Evolutionary conservation across 331 rosid genomes (phyloP).

Genomic region (Cucumis variabilis): DNA sequence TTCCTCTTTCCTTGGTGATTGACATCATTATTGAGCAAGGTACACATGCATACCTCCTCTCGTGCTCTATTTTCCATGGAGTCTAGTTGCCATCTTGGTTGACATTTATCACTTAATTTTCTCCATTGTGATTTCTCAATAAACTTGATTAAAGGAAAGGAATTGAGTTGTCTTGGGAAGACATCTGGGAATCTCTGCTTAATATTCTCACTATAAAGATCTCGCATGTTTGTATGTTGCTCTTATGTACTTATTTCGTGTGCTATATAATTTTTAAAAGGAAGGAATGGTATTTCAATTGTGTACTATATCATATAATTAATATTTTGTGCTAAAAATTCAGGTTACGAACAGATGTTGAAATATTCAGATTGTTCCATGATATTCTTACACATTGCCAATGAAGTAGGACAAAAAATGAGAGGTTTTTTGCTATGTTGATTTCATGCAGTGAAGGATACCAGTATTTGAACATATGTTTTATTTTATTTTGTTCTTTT

Average conservation of each 20-base stretch:
- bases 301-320: background rate
- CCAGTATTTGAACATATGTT: background rate
- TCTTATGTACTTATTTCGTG: constrained; percentile 3
- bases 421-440: background rate
- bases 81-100: background rate
- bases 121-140: background rate
- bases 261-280: background rate
- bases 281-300: background rate
- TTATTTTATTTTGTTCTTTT: background rate
- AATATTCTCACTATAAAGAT: constrained; percentile 9
- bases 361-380: background rate
- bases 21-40: constrained; percentile 93
- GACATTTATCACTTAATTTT: constrained; percentile 7
- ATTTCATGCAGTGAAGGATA: background rate
- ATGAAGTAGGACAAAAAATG: background rate
- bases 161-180: constrained; percentile 9
- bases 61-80: background rate
- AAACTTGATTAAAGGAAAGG: background rate
- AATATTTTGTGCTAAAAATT: background rate
- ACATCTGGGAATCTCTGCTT: background rate
- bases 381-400: background rate
- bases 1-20: constrained; percentile 81
- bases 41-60: constrained; percentile 38
- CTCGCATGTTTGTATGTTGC: constrained; percentile 4
- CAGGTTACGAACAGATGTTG: background rate